Base-by-base conservation (phyloP, 2,329 filamentous ascomycete genomes). In the Chaetomium olivaceum region DNA sequence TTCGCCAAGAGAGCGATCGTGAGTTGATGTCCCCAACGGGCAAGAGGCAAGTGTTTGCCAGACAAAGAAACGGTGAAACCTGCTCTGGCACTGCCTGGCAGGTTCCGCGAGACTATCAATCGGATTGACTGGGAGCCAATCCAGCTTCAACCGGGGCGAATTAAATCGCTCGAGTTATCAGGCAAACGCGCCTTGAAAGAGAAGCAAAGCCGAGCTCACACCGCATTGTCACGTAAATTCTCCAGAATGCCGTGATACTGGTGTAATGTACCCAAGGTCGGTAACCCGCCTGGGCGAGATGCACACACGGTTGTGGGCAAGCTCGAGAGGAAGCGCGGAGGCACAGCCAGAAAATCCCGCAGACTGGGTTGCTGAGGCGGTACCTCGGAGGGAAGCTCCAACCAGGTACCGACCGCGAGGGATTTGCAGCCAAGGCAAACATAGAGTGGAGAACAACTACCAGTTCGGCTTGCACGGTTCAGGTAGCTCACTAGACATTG, bases 311-410 rank as follows among this genome's bases (percentile, higher is more conserved):
- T 56, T 57, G 62, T n/a, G 19, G 25, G 33, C 31, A 52, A 57
- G 36, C 57, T 48, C 14, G 23, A 63, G 50, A 60, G 33, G 57
- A 62, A 63, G 56, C 39, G 39, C 63, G 61, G 66, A 68, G 68
- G 65, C 39, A 59, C 61, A 64, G 67, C 64, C 69, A 69, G 69
- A 73, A 73, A 73, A 73, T 73, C 71, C 69, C 71, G 68, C 71
- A 73, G 71, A 61, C 66, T 58, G 48, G 54, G 63, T 66, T 67
- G 64, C 46, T 63, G 55, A 55, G 61, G 48, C 31, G 64, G 64
- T 75, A 74, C 73, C 27, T 61, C 23, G 54, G 67, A 67, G 69
- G 71, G 59, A 61, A 69, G 59, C 33, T 61, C 43, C 65, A 61
- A 61, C 55, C 60, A 76, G 67, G 75, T 76, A 76, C 73, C 71